A percentile compares a stretch with the other conserved stretches of the same genome.
Evolutionary conservation across 2,329 filamentous ascomycete species (phyloP).

Genomic region (Harringtonia lauricola): DNA sequence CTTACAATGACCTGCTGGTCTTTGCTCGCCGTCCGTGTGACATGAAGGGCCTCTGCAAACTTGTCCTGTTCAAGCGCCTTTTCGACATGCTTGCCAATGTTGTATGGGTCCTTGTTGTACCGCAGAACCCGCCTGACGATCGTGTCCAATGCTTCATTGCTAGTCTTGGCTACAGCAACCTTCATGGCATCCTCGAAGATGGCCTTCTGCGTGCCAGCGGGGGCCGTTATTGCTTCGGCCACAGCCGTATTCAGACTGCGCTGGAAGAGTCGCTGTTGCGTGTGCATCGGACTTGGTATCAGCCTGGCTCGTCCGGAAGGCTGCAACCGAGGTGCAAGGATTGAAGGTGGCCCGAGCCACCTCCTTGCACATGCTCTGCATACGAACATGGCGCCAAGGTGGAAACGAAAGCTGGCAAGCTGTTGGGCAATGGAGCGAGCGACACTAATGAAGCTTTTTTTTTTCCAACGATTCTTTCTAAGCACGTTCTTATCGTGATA

Average conservation of each 20-base stretch:
- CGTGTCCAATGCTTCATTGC: neutral
- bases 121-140: neutral
- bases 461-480: neutral
- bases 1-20: conserved; percentile 56
- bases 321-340: neutral
- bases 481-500: conserved; percentile 7
- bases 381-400: conserved; percentile 22
- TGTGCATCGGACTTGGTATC: neutral
- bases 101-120: conserved; percentile 58
- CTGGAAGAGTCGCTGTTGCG: neutral
- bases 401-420: neutral
- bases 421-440: neutral
- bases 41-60: conserved; percentile 53
- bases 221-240: too few relatives aligned
- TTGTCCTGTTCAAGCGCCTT: conserved; percentile 46
- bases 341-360: neutral
- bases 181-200: neutral
- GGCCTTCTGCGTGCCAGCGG: too few relatives aligned
- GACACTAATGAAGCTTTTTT: too few relatives aligned
- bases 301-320: too few relatives aligned
- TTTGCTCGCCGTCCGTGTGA: conserved; percentile 61
- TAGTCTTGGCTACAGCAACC: too few relatives aligned
- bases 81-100: conserved; percentile 58
- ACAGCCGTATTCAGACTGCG: too few relatives aligned
- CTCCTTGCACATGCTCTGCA: conserved; percentile 25